Evolutionary conservation across 805 yeast species (phyloP).

Genomic region (Saccharomycopsis capsularis): DNA sequence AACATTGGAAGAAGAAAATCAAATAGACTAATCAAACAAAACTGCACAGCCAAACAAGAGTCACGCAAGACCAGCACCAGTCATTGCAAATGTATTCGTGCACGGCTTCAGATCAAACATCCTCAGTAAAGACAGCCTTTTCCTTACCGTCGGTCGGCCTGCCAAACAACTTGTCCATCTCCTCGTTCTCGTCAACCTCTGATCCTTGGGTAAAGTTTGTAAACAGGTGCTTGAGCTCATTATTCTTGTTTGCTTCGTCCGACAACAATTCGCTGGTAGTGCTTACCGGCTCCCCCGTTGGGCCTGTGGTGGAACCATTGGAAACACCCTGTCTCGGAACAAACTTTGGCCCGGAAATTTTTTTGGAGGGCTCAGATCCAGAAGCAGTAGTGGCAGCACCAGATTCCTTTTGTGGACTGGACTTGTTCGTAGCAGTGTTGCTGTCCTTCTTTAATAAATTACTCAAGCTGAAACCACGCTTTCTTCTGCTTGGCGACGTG

Average conservation of each 20-base stretch:
- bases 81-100: no score
- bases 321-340: neutral
- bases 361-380: neutral
- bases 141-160: slow-evolving; percentile 5
- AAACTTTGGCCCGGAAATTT: neutral
- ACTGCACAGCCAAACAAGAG: no score
- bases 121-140: slow-evolving; percentile 10
- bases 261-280: neutral
- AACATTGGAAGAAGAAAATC: no score
- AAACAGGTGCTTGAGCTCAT: slow-evolving; percentile 7
- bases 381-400: neutral
- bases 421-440: neutral
- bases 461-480: slow-evolving; percentile 9
- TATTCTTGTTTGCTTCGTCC: neutral
- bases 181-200: slow-evolving; percentile 3
- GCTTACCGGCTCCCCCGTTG: neutral
- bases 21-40: no score
- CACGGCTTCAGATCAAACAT: slow-evolving; percentile 4
- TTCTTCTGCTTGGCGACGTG: slow-evolving; percentile 3
- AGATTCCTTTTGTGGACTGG: neutral
- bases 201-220: slow-evolving; percentile 18
- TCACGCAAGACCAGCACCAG: no score
- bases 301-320: neutral
- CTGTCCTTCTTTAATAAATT: slow-evolving; percentile 5
- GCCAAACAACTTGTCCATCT: slow-evolving; percentile 10